Base-by-base conservation (phyloP, 768 basidiomycete species). In the Tephrocybe sp. region DNA sequence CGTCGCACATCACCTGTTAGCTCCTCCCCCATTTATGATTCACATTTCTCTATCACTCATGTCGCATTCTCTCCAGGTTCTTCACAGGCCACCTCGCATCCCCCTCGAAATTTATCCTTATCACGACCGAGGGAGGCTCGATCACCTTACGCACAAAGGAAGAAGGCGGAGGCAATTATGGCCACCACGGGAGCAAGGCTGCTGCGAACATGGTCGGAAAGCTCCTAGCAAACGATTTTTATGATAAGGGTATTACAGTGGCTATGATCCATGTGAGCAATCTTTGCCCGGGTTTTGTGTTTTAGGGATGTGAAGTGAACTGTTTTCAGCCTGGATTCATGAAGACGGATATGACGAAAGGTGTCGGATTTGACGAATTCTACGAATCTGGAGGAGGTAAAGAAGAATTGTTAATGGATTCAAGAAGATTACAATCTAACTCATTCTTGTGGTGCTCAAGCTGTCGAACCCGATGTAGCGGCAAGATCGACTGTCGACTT, bases 131-230 rank as follows among this genome's bases (percentile, higher is more conserved):
- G 64, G 75, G 71, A 6, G 77, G 75, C 0, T 75, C 75, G 3
- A 71, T 77, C 49, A 60, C 58, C 25, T 63, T 78, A 11, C 63
- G 76, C 4, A 77, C 75, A 0, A 59, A 63, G 54, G 67, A 66
- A 34, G 77, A 79, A 64, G 76, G 76, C 28, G 75, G 75, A 1
- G 73, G 74, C 11, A 79, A 76, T 60, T 77, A 72, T 51, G 76
- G 73, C 15, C 77, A 79, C 58, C 77, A 79, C 54, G 76, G 72
- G 1, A 71, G 68, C 50, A 79, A 79, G 61, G 74, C 71, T 1
- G 77, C 77, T 18, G 69, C 65, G 4, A 78, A 79, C 53, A 79
- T 79, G 77, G 66, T 73, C 9, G 76, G 75, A 2, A 69, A 70
- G 38, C 60, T 79, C 33, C n/a, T n/a, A n/a, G 62, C 68, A 8